phyloP scores from a whole-genome alignment of 1,139 yeast genomes.

The Debaryomyces fabryi region DNA sequence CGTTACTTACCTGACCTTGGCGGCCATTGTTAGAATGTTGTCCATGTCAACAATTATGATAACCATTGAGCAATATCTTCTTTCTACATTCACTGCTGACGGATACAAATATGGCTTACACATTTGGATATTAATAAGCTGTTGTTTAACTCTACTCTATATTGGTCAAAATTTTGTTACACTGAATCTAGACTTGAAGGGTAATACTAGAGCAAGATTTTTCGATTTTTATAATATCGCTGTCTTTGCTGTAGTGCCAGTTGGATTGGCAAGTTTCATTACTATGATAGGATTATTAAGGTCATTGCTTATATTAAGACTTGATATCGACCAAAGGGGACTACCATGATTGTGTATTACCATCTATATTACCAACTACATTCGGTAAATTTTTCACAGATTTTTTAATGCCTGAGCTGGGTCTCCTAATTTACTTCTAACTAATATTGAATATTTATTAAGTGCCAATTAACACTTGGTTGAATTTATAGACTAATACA shows the following conservation, averaged over 20 bases:
- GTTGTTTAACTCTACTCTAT: conserved; percentile 80
- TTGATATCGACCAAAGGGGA: conserved; percentile 57
- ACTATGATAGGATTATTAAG: conserved; percentile 86
- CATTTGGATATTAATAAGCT: conserved; percentile 88
- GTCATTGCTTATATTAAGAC: conserved; percentile 69
- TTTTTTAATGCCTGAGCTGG: not conserved
- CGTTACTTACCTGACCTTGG: conserved; percentile 83
- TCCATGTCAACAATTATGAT: conserved; percentile 78
- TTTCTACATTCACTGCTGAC: conserved; percentile 56
- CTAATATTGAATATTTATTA: not conserved
- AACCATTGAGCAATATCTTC: conserved; percentile 68
- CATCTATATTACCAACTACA: not conserved
- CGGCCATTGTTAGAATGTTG: conserved; percentile 83
- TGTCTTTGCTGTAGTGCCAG: conserved; percentile 96
- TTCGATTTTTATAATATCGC: conserved; percentile 83
- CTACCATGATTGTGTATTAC: not conserved
- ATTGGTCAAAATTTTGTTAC: conserved; percentile 89
- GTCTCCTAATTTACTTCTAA: not conserved
- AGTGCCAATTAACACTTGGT: not conserved
- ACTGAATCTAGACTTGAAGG: conserved; percentile 68
- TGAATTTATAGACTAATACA: not conserved
- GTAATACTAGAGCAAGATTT: conserved; percentile 54
- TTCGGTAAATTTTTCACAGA: not conserved
- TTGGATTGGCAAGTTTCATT: conserved; percentile 89
- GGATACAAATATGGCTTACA: conserved; percentile 70